Percentiles rank a stretch among this genome's conserved stretches.
These are phyloP conservation scores for Pouteria campechiana DNA, from an alignment of 179 eudicot species.

Conservation along the genomic window DNA sequence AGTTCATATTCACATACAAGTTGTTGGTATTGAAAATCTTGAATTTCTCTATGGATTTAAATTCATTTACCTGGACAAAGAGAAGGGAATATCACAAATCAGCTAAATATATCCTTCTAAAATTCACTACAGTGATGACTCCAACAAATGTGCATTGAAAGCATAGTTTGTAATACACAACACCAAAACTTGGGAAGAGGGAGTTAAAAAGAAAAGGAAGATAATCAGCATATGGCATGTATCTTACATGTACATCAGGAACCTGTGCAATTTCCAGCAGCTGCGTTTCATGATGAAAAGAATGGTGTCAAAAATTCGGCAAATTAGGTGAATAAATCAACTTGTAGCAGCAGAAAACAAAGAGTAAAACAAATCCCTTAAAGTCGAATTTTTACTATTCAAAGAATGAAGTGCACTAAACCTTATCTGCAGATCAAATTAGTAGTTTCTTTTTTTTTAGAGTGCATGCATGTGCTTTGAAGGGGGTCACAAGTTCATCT, in stretches of 20 bases:
- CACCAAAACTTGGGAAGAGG: too few relatives aligned
- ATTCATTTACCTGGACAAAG: slow-evolving; percentile 72
- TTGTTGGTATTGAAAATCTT: slow-evolving; percentile 99
- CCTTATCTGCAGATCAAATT: too few relatives aligned
- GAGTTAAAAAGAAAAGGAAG: neutral
- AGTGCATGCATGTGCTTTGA: too few relatives aligned
- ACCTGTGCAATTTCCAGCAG: slow-evolving; percentile 98
- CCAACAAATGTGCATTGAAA: too few relatives aligned
- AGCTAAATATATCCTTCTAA: slow-evolving; percentile 5
- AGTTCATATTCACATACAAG: slow-evolving; percentile 74
- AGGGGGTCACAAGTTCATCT: too few relatives aligned
- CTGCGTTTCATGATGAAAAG: slow-evolving; percentile 35
- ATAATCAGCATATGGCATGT: too few relatives aligned
- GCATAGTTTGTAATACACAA: too few relatives aligned
- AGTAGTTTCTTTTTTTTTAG: too few relatives aligned
- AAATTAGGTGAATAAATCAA: neutral
- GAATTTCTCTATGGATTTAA: slow-evolving; percentile 98
- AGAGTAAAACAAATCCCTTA: too few relatives aligned
- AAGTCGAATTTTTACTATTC: too few relatives aligned
- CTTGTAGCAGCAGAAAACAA: too few relatives aligned
- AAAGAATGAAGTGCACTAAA: too few relatives aligned
- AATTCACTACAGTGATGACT: neutral
- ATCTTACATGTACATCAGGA: slow-evolving; percentile 95
- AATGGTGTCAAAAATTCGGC: slow-evolving; percentile 6
- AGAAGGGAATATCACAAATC: slow-evolving; percentile 3